Evolutionary conservation across 148 eudicot species (phyloP), one percentile per base, ranked within the genome.

Genomic region (Rhododendron kiyosumense): DNA sequence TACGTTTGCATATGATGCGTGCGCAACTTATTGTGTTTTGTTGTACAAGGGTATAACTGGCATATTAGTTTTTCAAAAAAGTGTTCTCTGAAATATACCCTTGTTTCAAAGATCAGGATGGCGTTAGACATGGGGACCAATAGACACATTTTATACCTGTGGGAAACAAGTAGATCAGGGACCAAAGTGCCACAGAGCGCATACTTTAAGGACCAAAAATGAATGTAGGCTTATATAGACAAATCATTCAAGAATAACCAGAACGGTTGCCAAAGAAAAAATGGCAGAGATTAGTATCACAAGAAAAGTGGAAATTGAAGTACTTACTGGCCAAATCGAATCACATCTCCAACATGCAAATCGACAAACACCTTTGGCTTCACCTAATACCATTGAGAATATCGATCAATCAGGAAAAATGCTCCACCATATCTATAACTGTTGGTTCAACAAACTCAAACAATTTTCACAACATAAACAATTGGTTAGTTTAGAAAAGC

Each of bases 321-420:
- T 51, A 91, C 99, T 97, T 90, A 97, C 99, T 88, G 94, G 96
- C 99, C 99, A 93, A 97, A 97, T 57, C 95, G 94, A 32, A 97
- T 86, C 79, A 97, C 98, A 84, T 97, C 99, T 45, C 99, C 99
- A 83, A 97, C 99, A 88, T 91, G 98, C 89, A 97, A 89, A 83
- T 95, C 94, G 74, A 94, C 94, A 76, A 93, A 95, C 46, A 88
- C 93, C 90, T 90, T 97, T 84, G 88, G 86, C 89, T 91, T 94
- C 86, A 97, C 98, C 98, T 97, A 87, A 65, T 45, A 76, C 86
- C 87, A 30, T 86, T 48, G 59, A 28, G 4, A 86, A 63, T 32
- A 61, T 74, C 46, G 11, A 73, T 9, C 13, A 17, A 49, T 67
- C 71, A 86, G 45, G 81, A 82, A 51, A 75, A 77, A 51, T 81